Evolutionary conservation across 176 grass and related monocot genomes (phyloP), one percentile per base, ranked within the genome.

Genomic region (Themeda triandra): DNA sequence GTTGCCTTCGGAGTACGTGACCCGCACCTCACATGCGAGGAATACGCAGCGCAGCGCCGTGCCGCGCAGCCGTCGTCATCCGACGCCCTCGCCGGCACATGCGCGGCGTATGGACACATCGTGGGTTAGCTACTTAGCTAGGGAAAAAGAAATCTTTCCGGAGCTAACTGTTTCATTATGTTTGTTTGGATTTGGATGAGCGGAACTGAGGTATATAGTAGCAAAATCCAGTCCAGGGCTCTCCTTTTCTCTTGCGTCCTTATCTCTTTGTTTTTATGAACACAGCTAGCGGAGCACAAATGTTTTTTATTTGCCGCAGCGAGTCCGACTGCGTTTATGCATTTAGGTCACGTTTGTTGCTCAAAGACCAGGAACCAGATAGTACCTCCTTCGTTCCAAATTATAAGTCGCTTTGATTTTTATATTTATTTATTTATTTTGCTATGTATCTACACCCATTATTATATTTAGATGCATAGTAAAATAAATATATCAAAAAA

Each of bases 21-120:
- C 68, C 85, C 31, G 62, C 80, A 83, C 80, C 89, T 87, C 89
- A 84, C 89, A 91, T 91, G 89, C 68, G 27, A 35, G 2, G 33
- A 74, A 73, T 73, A 21, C 51, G 37, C 30, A 63, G 66, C 35
- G 25, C 79, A 31, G 79, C 63, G 69, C 58, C 0, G 30, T 4
- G 33, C 33, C 39, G 39, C 69, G 69, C 82, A 36, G 49, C 78
- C 83, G 83, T 90, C 88, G 73, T n/a, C 73, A 3, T 90, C 88
- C 35, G 15, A 35, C 70, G 42, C 28, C 19, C 30, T 48, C 73
- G 58, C 80, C 37, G 66, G 69, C 85, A 87, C 85, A 91, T 84
- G 84, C 88, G 18, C 78, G 5, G 58, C 27, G 62, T 27, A 37
- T 14, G 37, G 73, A 70, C 41, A 66, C 63, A 48, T 77, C 53